Conservation (phyloP, 148 eudicot species). For the Diospyros lotus region DNA sequence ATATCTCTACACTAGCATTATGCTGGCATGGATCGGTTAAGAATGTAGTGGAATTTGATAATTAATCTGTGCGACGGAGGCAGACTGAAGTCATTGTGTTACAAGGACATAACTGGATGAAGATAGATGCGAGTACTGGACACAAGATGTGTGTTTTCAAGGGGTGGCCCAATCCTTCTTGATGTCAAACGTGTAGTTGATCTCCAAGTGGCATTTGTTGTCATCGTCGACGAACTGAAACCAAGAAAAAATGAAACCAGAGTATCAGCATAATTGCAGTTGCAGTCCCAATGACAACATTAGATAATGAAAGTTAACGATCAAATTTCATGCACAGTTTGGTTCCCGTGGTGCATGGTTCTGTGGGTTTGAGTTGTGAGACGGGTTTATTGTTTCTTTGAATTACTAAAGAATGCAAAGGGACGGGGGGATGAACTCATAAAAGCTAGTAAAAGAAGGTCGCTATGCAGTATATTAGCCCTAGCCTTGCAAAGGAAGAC, state of each 20-base stretch:
- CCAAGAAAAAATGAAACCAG: background rate
- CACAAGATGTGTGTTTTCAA: background rate
- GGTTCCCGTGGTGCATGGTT: background rate
- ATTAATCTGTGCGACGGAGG: background rate
- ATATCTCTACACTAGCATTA: background rate
- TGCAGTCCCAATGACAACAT: background rate
- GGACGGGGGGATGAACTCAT: background rate
- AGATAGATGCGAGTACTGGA: background rate
- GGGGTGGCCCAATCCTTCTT: conserved; percentile 25
- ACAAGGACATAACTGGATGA: background rate
- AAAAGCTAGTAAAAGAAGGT: background rate
- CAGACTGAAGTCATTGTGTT: background rate
- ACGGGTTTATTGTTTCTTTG: too few relatives aligned
- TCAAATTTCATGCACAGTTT: background rate
- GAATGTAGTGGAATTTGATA: background rate
- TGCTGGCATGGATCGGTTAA: conserved; percentile 1
- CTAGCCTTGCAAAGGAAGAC: background rate
- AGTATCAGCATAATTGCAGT: background rate
- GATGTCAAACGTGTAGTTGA: conserved; percentile 38
- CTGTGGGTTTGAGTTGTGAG: too few relatives aligned
- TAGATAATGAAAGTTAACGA: background rate
- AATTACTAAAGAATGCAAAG: too few relatives aligned
- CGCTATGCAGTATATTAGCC: background rate
- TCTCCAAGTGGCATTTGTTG: conserved; percentile 37
- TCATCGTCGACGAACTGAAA: conserved; percentile 43